Evolutionary conservation across 2,329 filamentous ascomycete species (phyloP), one percentile per base, ranked within the genome.

Genomic region (Colletotrichum filicis): DNA sequence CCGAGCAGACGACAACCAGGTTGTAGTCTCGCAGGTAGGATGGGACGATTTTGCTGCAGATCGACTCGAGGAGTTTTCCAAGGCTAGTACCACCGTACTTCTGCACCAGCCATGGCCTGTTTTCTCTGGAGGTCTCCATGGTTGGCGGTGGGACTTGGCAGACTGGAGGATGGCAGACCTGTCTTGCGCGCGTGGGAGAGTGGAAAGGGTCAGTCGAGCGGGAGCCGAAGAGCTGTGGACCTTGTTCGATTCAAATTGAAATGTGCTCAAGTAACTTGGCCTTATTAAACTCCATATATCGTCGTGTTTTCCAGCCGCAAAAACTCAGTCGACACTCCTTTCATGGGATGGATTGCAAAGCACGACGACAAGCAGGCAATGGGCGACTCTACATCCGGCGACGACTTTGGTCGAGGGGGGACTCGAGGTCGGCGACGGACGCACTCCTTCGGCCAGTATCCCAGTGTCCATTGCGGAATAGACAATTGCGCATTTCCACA

Each of bases 31-130:
- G 68, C 62, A 67, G 58, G 42, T 63, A 66, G 19, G 71, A 71
- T 55, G 68, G 71, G 37, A 74, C 72, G 63, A 74, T 74, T 53
- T 59, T 68, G 22, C 52, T 46, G 82, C 85, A 75, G 80, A 89
- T 87, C 83, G 92, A 92, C 76, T 90, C 88, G 66, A 95, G 92
- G 78, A 97, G 97, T 85, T 98, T 98, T 77, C 96, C 96, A 63
- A 98, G 93, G 80, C 94, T 97, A 64, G 96, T 98, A 60, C 96
- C 96, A 74, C 95, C 95, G 82, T 97, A 98, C 84, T 98, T 98
- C 82, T 98, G 95, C 61, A 98, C 93, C 30, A 97, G 88, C 95
- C 95, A 98, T 76, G 87, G 87, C 76, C 86, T 85, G 59, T 78
- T 78, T 58, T 80, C 78, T 66, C 79, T 76, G 75, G 83, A 84